These are phyloP conservation scores for Colletotrichum sp. DNA, from an alignment of 2,329 filamentous ascomycete genomes.

Conservation along the genomic window DNA sequence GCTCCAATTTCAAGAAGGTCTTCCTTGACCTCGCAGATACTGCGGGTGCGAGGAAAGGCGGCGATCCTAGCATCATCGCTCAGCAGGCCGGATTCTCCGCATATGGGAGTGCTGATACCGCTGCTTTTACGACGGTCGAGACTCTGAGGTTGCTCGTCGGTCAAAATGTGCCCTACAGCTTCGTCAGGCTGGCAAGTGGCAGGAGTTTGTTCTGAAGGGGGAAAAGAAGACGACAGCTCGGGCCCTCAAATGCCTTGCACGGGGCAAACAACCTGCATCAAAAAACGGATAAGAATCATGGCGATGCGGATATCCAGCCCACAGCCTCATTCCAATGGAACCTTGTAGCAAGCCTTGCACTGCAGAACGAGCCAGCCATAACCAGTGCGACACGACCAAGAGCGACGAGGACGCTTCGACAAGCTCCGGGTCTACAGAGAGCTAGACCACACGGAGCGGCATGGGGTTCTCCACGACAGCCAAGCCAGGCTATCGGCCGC, in stretches of 20 bases:
- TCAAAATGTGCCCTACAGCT: conserved; percentile 88
- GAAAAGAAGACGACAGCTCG: background rate
- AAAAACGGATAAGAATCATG: background rate
- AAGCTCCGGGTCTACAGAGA: background rate
- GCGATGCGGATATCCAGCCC: background rate
- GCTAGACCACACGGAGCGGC: background rate
- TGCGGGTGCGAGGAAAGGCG: conserved; percentile 61
- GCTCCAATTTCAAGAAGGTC: conserved; percentile 62
- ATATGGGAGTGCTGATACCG: conserved; percentile 80
- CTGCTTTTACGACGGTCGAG: conserved; percentile 85
- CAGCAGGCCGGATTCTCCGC: conserved; percentile 78
- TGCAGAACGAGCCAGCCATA: background rate
- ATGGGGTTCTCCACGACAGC: conserved; percentile 2
- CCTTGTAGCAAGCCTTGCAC: background rate
- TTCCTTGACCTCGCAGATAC: conserved; percentile 81
- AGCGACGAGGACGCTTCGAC: background rate
- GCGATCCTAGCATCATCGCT: conserved; percentile 73
- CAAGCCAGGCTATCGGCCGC: background rate
- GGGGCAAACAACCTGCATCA: background rate
- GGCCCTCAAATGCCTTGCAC: background rate
- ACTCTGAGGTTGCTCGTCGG: conserved; percentile 79
- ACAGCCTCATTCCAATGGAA: background rate
- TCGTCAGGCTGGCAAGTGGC: conserved; percentile 75
- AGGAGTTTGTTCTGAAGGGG: conserved; percentile 49
- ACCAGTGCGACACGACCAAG: background rate